Conservation (phyloP, 2,329 filamentous ascomycete species). For the Meredithiella fracta region DNA sequence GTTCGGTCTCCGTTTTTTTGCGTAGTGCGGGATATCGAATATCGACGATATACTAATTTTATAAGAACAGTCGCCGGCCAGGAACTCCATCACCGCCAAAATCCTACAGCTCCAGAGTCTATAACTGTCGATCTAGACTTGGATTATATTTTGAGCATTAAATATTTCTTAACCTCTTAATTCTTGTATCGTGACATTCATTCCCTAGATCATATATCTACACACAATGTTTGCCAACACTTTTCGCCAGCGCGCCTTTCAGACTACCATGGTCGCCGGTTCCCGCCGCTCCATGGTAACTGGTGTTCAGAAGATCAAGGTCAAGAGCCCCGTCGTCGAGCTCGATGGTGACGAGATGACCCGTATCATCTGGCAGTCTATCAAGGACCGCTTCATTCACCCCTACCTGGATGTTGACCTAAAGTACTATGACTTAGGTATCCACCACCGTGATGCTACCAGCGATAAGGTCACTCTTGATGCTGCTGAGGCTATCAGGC, state of each 20-base stretch:
- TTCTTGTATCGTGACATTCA: neutral
- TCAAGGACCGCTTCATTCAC: conserved; percentile 97
- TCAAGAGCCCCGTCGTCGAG: conserved; percentile 97
- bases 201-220: neutral
- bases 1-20: conserved; percentile 10
- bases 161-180: neutral
- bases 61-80: neutral
- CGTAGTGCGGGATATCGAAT: neutral
- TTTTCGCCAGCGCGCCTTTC: conserved; percentile 13
- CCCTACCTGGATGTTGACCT: conserved; percentile 94
- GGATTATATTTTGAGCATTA: neutral
- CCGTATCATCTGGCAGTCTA: conserved; percentile 95
- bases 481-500: conserved; percentile 93
- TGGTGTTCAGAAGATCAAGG: conserved; percentile 74
- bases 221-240: conserved; percentile 12
- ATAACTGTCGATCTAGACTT: neutral
- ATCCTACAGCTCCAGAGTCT: neutral
- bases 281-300: conserved; percentile 34
- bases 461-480: conserved; percentile 92
- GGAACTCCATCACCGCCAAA: neutral
- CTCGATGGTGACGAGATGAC: conserved; percentile 95
- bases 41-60: neutral
- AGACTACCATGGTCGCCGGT: conserved; percentile 15
- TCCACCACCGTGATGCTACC: conserved; percentile 90
- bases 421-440: conserved; percentile 92